A percentile compares a stretch with the other conserved stretches of the same genome.
phyloP scores from a whole-genome alignment of 257 asterid genomes.

The Nicotiana sylvestris region DNA sequence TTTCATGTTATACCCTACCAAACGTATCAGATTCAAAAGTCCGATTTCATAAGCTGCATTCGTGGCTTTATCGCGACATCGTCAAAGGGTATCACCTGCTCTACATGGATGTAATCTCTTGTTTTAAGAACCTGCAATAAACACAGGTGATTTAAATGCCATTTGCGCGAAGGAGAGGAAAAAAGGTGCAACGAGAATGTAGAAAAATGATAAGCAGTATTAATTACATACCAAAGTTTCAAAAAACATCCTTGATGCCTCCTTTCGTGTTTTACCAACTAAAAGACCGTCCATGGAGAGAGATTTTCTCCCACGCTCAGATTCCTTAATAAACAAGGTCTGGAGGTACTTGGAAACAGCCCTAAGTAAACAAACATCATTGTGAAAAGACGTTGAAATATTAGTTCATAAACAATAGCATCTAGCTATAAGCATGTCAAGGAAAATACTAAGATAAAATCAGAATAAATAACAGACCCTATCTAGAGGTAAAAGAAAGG shows the following conservation, averaged over 20 bases:
- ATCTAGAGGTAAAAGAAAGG: background rate
- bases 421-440: background rate
- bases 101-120: constrained; percentile 49
- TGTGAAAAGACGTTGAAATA: background rate
- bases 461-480: background rate
- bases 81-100: constrained; percentile 40
- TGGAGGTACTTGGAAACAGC: constrained; percentile 94
- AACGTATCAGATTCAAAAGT: constrained; percentile 24
- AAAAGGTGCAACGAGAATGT: background rate
- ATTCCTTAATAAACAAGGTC: constrained; percentile 60
- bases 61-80: constrained; percentile 35
- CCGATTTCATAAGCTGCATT: constrained; percentile 36
- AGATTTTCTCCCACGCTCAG: constrained; percentile 47
- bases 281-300: constrained; percentile 65
- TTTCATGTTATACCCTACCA: background rate
- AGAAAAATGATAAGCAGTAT: background rate
- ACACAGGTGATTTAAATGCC: too few relatives aligned
- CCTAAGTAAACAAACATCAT: constrained; percentile 31
- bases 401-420: background rate
- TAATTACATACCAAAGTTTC: constrained; percentile 68
- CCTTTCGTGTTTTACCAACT: constrained; percentile 84
- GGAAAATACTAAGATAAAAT: background rate
- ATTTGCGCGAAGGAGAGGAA: too few relatives aligned
- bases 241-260: constrained; percentile 94
- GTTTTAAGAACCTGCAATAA: constrained; percentile 51